These are phyloP conservation scores for Pyrenophora seminiperda DNA, from an alignment of 2,329 filamentous ascomycete genomes.

Conservation along the genomic window DNA sequence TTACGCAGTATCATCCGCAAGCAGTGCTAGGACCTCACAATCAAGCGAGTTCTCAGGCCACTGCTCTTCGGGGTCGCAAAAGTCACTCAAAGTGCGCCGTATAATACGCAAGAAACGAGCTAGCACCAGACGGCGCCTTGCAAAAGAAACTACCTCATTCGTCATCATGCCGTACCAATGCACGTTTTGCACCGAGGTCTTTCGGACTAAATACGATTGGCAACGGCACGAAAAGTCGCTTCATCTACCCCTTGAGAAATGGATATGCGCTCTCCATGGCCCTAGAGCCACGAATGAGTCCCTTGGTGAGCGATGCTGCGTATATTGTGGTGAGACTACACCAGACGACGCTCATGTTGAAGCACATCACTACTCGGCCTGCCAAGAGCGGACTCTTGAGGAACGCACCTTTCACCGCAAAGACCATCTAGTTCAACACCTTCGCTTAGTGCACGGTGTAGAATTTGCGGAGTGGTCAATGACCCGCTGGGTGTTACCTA, in stretches of 20 bases:
- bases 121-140: constrained; percentile 15
- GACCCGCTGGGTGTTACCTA: constrained; percentile 32
- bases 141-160: constrained; percentile 11
- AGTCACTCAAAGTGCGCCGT: constrained; percentile 18
- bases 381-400: constrained; percentile 26
- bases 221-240: constrained; percentile 38
- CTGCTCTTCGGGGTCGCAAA: constrained; percentile 24
- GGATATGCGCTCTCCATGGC: constrained; percentile 31
- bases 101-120: constrained; percentile 18
- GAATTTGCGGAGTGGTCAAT: constrained; percentile 44
- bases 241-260: constrained; percentile 35
- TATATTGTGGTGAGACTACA: constrained; percentile 23
- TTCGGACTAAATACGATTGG: constrained; percentile 41
- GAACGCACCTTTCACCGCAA: constrained; percentile 38
- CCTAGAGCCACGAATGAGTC: constrained; percentile 11
- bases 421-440: constrained; percentile 37
- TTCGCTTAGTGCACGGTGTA: constrained; percentile 31
- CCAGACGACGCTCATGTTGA: constrained; percentile 26
- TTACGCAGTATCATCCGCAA: constrained; percentile 26
- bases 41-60: constrained; percentile 29
- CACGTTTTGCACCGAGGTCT: constrained; percentile 39
- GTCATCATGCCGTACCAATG: constrained; percentile 32
- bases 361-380: constrained; percentile 28
- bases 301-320: constrained; percentile 26
- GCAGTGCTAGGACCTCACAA: constrained; percentile 30